Percentiles rank a stretch among this genome's conserved stretches.
Evolutionary conservation across 1,139 yeast species (phyloP).

Genomic region (Candida sp.): DNA sequence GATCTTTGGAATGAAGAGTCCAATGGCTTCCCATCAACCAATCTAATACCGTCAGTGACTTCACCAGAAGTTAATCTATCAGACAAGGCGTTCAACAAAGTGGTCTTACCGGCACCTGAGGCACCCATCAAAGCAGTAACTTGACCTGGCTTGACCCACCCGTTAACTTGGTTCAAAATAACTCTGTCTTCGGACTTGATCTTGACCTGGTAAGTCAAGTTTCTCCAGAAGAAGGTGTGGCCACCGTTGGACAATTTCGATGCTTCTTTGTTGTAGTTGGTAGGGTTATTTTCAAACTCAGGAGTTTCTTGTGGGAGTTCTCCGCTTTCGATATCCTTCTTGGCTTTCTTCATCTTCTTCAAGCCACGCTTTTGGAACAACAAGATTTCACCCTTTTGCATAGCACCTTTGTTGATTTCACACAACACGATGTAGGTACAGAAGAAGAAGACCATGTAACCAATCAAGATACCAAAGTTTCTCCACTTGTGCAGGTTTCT

Average conservation of each 20-base stretch:
- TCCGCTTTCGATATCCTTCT: slow-evolving; percentile 11
- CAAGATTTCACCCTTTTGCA: slow-evolving; percentile 83
- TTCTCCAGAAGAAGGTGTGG: slow-evolving; percentile 79
- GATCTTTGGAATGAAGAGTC: slow-evolving; percentile 44
- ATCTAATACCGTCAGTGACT: slow-evolving; percentile 37
- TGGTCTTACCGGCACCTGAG: slow-evolving; percentile 42
- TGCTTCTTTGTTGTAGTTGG: slow-evolving; percentile 41
- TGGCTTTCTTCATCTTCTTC: slow-evolving; percentile 2
- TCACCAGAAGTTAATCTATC: slow-evolving; percentile 40
- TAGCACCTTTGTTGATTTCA: slow-evolving; percentile 73
- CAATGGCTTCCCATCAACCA: slow-evolving; percentile 38
- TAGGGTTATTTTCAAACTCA: slow-evolving; percentile 22
- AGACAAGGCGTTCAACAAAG: slow-evolving; percentile 36
- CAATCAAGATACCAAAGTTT: slow-evolving; percentile 73
- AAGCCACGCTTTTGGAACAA: slow-evolving; percentile 43
- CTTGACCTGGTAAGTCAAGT: slow-evolving; percentile 74
- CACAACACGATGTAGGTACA: slow-evolving; percentile 57
- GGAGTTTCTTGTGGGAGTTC: slow-evolving; percentile 4
- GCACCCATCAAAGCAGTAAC: slow-evolving; percentile 37
- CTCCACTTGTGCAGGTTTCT: slow-evolving; percentile 74
- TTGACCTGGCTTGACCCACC: slow-evolving; percentile 52
- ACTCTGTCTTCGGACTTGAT: slow-evolving; percentile 67
- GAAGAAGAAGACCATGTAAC: slow-evolving; percentile 58
- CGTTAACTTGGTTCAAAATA: slow-evolving; percentile 71
- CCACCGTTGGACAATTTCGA: slow-evolving; percentile 40